Percentiles rank a stretch among this genome's conserved stretches.
These are phyloP conservation scores for Xylariales sp. DNA, from an alignment of 2,329 filamentous ascomycete genomes.

Conservation along the genomic window DNA sequence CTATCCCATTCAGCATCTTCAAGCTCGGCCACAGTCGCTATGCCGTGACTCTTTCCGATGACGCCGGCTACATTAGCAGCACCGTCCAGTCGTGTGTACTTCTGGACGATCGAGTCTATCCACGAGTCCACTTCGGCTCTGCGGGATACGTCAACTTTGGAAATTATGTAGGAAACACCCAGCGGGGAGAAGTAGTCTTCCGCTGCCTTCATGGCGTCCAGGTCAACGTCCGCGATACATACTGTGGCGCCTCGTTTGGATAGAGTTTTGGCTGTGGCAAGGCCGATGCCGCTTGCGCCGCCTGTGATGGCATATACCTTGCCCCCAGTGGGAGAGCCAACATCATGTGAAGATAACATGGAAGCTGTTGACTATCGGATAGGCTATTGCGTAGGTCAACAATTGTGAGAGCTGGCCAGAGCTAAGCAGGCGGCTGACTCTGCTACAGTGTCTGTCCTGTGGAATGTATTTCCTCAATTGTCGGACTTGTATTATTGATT, in stretches of 20 bases:
- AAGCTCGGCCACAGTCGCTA: slow-evolving; percentile 35
- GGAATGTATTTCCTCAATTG: too few relatives aligned
- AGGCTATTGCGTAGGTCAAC: too few relatives aligned
- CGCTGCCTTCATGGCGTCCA: slow-evolving; percentile 19
- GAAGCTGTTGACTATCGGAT: too few relatives aligned
- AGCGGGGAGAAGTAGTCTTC: slow-evolving; percentile 23
- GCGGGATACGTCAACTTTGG: slow-evolving; percentile 44
- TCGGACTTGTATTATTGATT: too few relatives aligned
- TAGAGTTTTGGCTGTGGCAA: slow-evolving; percentile 26
- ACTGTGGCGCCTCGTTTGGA: slow-evolving; percentile 25
- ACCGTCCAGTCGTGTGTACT: slow-evolving; percentile 48
- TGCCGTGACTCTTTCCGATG: slow-evolving; percentile 39
- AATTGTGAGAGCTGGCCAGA: too few relatives aligned
- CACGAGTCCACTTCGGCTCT: slow-evolving; percentile 44
- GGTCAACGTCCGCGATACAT: slow-evolving; percentile 26
- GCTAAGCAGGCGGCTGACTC: too few relatives aligned
- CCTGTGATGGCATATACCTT: slow-evolving; percentile 37
- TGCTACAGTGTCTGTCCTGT: too few relatives aligned
- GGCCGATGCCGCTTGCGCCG: slow-evolving; percentile 33
- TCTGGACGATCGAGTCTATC: slow-evolving; percentile 41
- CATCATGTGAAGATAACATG: slow-evolving; percentile 1
- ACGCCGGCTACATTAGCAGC: slow-evolving; percentile 52
- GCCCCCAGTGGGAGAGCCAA: slow-evolving; percentile 20
- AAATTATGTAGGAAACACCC: slow-evolving; percentile 24
- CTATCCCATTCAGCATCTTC: slow-evolving; percentile 45